These are phyloP conservation scores for Lathyrus sativus DNA, from an alignment of 306 rosid species.

Conservation along the genomic window DNA sequence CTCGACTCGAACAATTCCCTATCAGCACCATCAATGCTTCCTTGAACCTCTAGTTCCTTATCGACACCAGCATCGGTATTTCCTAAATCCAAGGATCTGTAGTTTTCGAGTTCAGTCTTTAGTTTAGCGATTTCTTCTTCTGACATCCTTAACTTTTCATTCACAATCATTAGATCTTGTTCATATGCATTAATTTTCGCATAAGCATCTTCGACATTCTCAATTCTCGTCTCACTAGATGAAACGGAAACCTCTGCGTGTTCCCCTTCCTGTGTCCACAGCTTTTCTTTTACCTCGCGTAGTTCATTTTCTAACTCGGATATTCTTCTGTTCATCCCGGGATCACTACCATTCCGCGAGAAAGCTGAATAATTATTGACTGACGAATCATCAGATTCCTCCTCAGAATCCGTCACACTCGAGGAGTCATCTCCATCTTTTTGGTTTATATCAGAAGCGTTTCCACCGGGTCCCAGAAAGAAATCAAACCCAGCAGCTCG, in stretches of 20 bases:
- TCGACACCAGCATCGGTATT: slow-evolving; percentile 32
- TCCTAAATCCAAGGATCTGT: slow-evolving; percentile 35
- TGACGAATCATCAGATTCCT: slow-evolving; percentile 90
- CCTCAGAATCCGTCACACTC: slow-evolving; percentile 77
- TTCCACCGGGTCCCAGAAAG: slow-evolving; percentile 85
- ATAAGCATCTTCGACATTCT: slow-evolving; percentile 49
- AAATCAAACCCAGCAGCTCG: slow-evolving; percentile 95
- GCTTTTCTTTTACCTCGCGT: slow-evolving; percentile 73
- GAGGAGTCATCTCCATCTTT: slow-evolving; percentile 84
- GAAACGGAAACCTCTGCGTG: slow-evolving; percentile 50
- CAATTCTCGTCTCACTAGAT: slow-evolving; percentile 44
- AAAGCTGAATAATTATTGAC: slow-evolving; percentile 73
- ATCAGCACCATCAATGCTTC: slow-evolving; percentile 34
- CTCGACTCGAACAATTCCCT: slow-evolving; percentile 39
- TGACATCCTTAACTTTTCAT: slow-evolving; percentile 59
- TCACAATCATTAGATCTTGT: slow-evolving; percentile 60
- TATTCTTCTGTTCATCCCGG: slow-evolving; percentile 60
- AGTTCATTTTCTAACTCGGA: slow-evolving; percentile 82
- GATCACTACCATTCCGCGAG: slow-evolving; percentile 54
- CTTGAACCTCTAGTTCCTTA: slow-evolving; percentile 32
- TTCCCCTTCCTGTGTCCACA: slow-evolving; percentile 65
- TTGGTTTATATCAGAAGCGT: slow-evolving; percentile 62
- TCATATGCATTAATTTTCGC: slow-evolving; percentile 56
- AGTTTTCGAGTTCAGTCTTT: slow-evolving; percentile 55
- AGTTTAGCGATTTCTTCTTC: slow-evolving; percentile 61